These are phyloP conservation scores for Rhizopogon vulgaris DNA, from an alignment of 768 basidiomycete species.

Conservation along the genomic window DNA sequence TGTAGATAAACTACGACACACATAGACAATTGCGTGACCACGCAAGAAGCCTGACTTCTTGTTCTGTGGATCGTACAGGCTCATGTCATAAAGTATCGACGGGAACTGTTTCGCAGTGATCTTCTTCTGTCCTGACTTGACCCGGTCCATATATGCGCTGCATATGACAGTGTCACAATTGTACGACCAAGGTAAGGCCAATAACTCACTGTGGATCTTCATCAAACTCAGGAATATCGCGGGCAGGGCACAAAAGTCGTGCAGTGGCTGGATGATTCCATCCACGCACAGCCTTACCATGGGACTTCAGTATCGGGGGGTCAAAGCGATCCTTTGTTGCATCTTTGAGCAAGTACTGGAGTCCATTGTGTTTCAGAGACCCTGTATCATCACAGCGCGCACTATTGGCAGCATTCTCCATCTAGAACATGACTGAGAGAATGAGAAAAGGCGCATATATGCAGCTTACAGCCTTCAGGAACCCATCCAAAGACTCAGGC, in stretches of 20 bases:
- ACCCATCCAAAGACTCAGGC: not conserved
- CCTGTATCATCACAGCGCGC: not conserved
- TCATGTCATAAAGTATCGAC: not conserved
- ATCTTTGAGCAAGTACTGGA: not conserved
- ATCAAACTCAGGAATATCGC: no score
- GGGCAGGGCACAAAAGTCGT: no score
- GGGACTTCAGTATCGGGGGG: not conserved
- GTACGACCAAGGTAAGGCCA: no score
- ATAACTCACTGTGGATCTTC: no score
- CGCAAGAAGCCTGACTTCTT: not conserved
- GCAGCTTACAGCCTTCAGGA: not conserved
- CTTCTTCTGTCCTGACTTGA: no score
- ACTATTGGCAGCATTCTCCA: not conserved
- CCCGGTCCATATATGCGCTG: no score
- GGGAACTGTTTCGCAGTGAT: not conserved
- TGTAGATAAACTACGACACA: not conserved
- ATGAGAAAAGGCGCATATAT: not conserved
- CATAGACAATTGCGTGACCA: not conserved
- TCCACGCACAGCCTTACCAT: no score
- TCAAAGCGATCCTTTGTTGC: not conserved
- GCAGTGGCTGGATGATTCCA: no score
- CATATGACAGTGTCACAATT: no score
- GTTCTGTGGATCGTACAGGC: not conserved
- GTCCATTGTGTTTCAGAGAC: not conserved
- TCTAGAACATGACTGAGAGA: not conserved